Percentiles rank a stretch among this genome's conserved stretches.
phyloP scores from a whole-genome alignment of 148 eudicot species.

The Polygonum aviculare region DNA sequence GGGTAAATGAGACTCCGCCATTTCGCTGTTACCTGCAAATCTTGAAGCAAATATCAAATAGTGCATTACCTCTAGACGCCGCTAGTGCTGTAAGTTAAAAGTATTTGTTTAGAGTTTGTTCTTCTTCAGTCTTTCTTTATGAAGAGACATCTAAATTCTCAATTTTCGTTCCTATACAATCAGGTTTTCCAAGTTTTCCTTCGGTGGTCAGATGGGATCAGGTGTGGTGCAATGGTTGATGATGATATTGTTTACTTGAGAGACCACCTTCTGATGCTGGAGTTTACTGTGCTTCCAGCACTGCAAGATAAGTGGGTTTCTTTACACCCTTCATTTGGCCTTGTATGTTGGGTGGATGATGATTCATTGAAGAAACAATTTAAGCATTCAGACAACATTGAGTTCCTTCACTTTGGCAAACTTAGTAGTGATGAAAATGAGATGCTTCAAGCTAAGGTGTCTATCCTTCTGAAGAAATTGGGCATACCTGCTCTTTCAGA shows the following conservation, averaged over 20 bases:
- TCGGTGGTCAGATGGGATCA: conserved; percentile 63
- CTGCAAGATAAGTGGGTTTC: conserved; percentile 89
- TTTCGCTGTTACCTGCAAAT: conserved; percentile 55
- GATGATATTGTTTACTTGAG: conserved; percentile 58
- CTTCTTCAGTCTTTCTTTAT: neutral
- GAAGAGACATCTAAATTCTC: neutral
- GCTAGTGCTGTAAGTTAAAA: conserved; percentile 49
- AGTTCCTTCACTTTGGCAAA: conserved; percentile 67
- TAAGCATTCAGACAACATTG: conserved; percentile 46
- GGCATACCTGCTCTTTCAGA: conserved; percentile 79
- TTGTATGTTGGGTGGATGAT: conserved; percentile 90
- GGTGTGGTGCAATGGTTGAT: conserved; percentile 46
- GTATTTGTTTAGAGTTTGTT: neutral
- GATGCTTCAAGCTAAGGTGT: conserved; percentile 44
- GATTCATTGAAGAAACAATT: conserved; percentile 69
- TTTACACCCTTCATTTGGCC: conserved; percentile 70
- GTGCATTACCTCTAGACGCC: conserved; percentile 51
- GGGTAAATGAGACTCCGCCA: conserved; percentile 62
- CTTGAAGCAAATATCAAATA: conserved; percentile 57
- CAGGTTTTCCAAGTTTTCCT: conserved; percentile 76
- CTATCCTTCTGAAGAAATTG: conserved; percentile 41
- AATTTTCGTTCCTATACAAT: neutral
- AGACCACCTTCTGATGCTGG: conserved; percentile 45
- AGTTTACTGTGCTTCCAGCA: conserved; percentile 68
- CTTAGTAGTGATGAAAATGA: conserved; percentile 45